These are phyloP conservation scores for Senna siamea DNA, from an alignment of 306 rosid genomes.

Conservation along the genomic window DNA sequence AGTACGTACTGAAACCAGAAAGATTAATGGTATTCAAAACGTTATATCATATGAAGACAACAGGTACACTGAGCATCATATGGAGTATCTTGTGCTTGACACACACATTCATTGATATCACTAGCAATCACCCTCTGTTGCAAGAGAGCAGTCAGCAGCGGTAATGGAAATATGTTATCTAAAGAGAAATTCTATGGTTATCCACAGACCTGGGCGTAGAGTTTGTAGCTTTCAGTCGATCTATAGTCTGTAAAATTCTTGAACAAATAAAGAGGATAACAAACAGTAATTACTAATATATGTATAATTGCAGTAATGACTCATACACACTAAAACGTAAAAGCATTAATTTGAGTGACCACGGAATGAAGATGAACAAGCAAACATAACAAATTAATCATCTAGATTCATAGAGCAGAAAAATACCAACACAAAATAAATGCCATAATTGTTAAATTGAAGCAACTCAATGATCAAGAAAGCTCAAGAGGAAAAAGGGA, in stretches of 20 bases:
- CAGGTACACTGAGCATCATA: slow-evolving; percentile 76
- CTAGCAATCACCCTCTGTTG: slow-evolving; percentile 90
- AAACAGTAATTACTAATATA: slow-evolving; percentile 1
- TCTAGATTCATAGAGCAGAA: slow-evolving; percentile 30
- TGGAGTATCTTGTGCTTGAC: slow-evolving; percentile 98
- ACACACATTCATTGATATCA: slow-evolving; percentile 97
- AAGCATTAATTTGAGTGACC: too few relatives aligned
- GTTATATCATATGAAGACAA: slow-evolving; percentile 24
- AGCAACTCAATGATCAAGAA: slow-evolving; percentile 23
- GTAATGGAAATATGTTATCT: slow-evolving; percentile 20
- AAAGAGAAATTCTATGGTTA: slow-evolving; percentile 39
- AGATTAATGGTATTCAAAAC: slow-evolving; percentile 24
- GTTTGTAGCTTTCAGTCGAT: slow-evolving; percentile 90
- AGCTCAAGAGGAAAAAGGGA: slow-evolving; percentile 22
- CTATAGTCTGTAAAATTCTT: slow-evolving; percentile 69
- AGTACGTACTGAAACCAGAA: slow-evolving; percentile 31
- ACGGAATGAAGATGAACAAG: too few relatives aligned
- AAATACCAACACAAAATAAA: slow-evolving; percentile 8
- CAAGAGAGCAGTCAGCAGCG: slow-evolving; percentile 38
- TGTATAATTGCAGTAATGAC: too few relatives aligned
- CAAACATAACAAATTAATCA: slow-evolving; percentile 15
- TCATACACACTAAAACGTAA: too few relatives aligned
- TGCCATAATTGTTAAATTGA: background rate
- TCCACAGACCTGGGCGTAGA: slow-evolving; percentile 84
- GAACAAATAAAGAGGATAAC: slow-evolving; percentile 30